Evolutionary conservation across 331 rosid species (phyloP).

Genomic region (Pyrus hybrid): DNA sequence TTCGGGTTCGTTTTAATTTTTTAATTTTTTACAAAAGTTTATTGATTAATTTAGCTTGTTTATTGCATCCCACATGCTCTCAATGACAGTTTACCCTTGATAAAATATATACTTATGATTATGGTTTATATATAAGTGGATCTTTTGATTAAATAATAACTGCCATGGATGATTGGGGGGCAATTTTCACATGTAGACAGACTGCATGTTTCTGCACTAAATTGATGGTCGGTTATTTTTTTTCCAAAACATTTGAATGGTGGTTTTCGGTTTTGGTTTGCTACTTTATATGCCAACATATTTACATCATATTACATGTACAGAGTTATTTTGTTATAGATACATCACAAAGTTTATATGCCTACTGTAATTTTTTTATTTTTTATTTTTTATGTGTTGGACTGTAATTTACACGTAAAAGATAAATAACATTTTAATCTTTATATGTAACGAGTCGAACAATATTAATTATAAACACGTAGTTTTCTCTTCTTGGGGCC

Average conservation of each 20-base stretch:
- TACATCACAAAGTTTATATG: no score
- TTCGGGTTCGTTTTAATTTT: background rate
- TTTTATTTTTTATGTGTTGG: no score
- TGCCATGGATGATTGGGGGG: slow-evolving; percentile 16
- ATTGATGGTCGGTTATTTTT: slow-evolving; percentile 11
- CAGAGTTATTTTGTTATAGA: no score
- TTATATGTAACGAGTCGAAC: no score
- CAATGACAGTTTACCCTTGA: background rate
- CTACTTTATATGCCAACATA: no score
- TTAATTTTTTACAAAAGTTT: background rate
- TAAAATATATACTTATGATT: background rate
- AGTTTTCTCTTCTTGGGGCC: background rate
- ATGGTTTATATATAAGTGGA: slow-evolving; percentile 9
- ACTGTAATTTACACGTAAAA: no score
- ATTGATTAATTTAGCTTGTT: background rate
- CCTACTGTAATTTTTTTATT: no score
- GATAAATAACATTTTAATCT: no score
- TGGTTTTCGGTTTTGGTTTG: background rate
- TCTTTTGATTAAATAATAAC: slow-evolving; percentile 4
- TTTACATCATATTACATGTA: no score
- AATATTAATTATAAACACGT: background rate
- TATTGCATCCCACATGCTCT: slow-evolving; percentile 13
- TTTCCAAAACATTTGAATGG: background rate
- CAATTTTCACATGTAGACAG: slow-evolving; percentile 34
- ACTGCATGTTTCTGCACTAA: slow-evolving; percentile 29